Evolutionary conservation across 2,329 filamentous ascomycete species (phyloP).

Genomic region (Didymella arachidicola): DNA sequence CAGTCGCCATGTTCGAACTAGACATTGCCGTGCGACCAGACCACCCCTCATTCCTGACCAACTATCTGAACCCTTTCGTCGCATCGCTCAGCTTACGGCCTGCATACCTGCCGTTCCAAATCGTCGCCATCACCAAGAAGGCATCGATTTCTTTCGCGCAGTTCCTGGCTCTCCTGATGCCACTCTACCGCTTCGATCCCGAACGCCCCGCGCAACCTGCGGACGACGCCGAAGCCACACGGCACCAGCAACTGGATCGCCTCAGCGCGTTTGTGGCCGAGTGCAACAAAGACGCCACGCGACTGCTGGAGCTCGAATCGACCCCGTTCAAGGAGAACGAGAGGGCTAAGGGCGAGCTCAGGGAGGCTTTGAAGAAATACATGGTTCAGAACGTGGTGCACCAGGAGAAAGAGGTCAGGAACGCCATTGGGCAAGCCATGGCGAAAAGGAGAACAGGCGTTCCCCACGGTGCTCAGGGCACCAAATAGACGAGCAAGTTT

Average conservation of each 20-base stretch:
- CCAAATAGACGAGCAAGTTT: conserved; percentile 21
- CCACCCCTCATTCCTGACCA: conserved; percentile 54
- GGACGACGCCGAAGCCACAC: conserved; percentile 43
- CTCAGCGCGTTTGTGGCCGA: conserved; percentile 67
- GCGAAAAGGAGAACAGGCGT: conserved; percentile 68
- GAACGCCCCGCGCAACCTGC: conserved; percentile 27
- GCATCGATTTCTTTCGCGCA: conserved; percentile 71
- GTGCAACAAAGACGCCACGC: conserved; percentile 72
- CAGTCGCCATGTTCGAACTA: conserved; percentile 65
- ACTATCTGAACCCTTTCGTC: conserved; percentile 59
- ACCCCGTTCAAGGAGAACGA: conserved; percentile 80
- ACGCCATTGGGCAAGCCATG: conserved; percentile 75
- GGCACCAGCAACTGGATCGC: conserved; percentile 69
- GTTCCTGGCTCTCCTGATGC: conserved; percentile 47
- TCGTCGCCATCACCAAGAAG: conserved; percentile 77
- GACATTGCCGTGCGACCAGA: conserved; percentile 63
- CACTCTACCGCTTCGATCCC: conserved; percentile 45
- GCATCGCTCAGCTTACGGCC: conserved; percentile 56
- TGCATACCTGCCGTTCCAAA: conserved; percentile 84
- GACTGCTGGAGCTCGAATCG: conserved; percentile 79
- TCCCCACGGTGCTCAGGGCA: conserved; percentile 63
- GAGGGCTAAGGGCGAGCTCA: conserved; percentile 66
- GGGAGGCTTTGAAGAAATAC: conserved; percentile 81
- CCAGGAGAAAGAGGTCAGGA: conserved; percentile 80
- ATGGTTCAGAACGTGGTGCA: conserved; percentile 80